Base-by-base conservation (phyloP, 768 basidiomycete genomes). In the Termitomyces sp. region DNA sequence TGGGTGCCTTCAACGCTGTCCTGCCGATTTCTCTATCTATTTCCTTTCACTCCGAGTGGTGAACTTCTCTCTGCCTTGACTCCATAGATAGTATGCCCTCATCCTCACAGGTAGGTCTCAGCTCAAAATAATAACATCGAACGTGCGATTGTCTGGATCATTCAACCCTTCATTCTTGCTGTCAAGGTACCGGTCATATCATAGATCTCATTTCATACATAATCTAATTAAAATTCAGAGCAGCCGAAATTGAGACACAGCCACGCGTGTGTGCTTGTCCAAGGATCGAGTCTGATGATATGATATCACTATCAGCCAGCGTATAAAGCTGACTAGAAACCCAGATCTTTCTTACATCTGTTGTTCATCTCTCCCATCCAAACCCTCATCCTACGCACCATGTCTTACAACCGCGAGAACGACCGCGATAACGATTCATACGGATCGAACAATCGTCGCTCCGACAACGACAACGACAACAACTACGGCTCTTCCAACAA, bases 361-460 rank as follows among this genome's bases (percentile, higher is more conserved):
- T 11, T 12, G 16, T 18, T 18, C 10, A 27, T 22, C 25, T 35
- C 20, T 16, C 33, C 5, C 47, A 29, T 25, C 10, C n/a, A 6
- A 49, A 16, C 4, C n/a, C 5, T 10, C 23, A 48, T 36, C 23
- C 5, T 38, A 11, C 27, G 1, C 25, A 27, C 16, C 7, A 32
- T 46, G 45, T 46, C 52, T 22, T 32, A 16, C 50, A 52, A 32
- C 23, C 50, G 50, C n/a, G 40, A 41, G 7, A 51, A 50, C 48
- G 27, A 56, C 35, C 50, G 65, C 52, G 57, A 45, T 51, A 62
- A 68, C 50, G 56, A 67, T 53, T 46, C 49, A 12, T 56, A 67
- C 50, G 63, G 64, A 36, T 66, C 66, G 35, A 52, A 50, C 16
- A 31, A 50, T 50, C 50, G 38, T n/a, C n/a, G n/a, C n/a, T n/a